phyloP scores from a whole-genome alignment of 2,329 filamentous ascomycete species.

The Chaetomium sp. region DNA sequence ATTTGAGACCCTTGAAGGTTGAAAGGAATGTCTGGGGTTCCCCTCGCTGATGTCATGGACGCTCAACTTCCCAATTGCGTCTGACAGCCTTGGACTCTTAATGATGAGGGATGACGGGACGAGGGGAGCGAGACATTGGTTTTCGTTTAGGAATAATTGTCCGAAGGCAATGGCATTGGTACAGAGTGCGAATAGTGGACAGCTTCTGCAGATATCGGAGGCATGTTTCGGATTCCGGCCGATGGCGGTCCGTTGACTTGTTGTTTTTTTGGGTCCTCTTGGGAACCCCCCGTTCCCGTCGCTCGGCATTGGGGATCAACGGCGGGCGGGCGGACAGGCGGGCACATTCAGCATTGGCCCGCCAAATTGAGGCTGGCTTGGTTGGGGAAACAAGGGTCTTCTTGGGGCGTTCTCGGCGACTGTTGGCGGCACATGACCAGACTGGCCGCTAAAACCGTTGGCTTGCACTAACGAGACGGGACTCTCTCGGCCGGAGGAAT shows the following conservation, averaged over 20 bases:
- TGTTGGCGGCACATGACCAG: slow-evolving; percentile 8
- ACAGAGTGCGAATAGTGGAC: no score
- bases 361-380: not conserved
- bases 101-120: no score
- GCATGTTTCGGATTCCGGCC: not conserved
- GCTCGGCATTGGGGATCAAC: slow-evolving; percentile 1
- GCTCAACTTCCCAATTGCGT: not conserved
- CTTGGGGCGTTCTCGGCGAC: not conserved
- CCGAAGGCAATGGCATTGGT: no score
- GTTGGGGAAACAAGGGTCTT: slow-evolving; percentile 4
- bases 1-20: slow-evolving; percentile 16
- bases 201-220: not conserved
- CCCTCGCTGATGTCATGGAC: slow-evolving; percentile 23
- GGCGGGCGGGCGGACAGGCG: not conserved
- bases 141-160: no score
- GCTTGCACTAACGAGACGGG: not conserved
- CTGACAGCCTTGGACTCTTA: no score
- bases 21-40: not conserved
- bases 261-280: no score
- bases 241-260: not conserved
- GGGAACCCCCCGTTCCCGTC: not conserved
- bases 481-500: no score
- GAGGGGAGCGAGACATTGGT: no score
- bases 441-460: not conserved
- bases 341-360: not conserved